These are phyloP conservation scores for Avena eriantha DNA, from an alignment of 176 grass and related monocot species.

Conservation along the genomic window DNA sequence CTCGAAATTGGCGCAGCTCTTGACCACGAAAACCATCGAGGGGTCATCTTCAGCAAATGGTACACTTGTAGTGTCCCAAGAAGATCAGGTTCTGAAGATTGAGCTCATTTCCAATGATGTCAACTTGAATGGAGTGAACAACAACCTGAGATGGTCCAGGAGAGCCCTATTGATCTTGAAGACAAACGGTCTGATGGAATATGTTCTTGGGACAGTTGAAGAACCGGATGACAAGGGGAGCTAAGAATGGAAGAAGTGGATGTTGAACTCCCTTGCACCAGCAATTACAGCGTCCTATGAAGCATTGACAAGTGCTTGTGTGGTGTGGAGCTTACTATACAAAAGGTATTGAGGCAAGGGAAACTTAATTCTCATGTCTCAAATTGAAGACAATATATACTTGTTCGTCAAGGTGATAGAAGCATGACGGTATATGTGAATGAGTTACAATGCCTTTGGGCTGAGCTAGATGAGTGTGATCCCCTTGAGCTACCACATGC, in stretches of 20 bases:
- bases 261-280: neutral
- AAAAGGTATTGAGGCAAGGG: neutral
- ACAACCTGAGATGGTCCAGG: neutral
- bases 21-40: neutral
- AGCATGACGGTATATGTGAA: neutral
- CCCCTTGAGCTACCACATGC: neutral
- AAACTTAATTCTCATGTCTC: neutral
- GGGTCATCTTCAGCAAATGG: neutral
- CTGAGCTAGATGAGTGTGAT: neutral
- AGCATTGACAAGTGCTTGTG: neutral
- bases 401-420: neutral
- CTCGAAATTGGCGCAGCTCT: neutral
- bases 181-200: neutral
- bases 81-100: neutral
- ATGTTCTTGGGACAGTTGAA: neutral
- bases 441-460: neutral
- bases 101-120: neutral
- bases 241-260: neutral
- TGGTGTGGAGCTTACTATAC: neutral
- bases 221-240: neutral
- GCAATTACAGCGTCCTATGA: neutral
- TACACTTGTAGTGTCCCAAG: neutral
- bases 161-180: neutral
- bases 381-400: slow-evolving; percentile 5
- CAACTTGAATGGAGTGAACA: neutral